Percentiles rank a stretch among this genome's conserved stretches.
These are phyloP conservation scores for Selaginella moellendorffii DNA, from an alignment of 75 land plant genomes.

Conservation along the genomic window DNA sequence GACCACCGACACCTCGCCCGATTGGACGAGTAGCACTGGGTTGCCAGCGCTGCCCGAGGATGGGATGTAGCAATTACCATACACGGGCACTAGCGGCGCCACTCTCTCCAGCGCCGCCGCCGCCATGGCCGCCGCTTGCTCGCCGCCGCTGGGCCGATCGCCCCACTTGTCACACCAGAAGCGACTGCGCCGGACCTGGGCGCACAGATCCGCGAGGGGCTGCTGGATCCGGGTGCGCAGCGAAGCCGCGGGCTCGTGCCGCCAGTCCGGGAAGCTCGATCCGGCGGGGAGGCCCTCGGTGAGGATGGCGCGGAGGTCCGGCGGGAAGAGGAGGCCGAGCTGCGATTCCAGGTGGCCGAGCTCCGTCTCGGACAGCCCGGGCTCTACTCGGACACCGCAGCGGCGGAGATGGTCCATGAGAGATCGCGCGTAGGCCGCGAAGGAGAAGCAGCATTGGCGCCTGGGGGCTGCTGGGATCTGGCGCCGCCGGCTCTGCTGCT, in stretches of 20 bases:
- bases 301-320: slow-evolving; percentile 58
- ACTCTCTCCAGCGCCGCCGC: slow-evolving; percentile 11
- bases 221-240: slow-evolving; percentile 21
- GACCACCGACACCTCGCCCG: slow-evolving; percentile 18
- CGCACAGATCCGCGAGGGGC: slow-evolving; percentile 18
- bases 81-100: slow-evolving; percentile 44
- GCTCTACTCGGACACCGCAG: slow-evolving; percentile 24
- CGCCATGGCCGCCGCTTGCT: slow-evolving; percentile 17
- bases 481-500: too few relatives aligned
- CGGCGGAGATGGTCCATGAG: slow-evolving; percentile 30
- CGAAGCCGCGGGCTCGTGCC: slow-evolving; percentile 28
- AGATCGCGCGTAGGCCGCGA: slow-evolving; percentile 49
- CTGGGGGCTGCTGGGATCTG: too few relatives aligned
- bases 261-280: slow-evolving; percentile 58
- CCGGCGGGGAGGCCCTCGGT: slow-evolving; percentile 51
- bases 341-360: slow-evolving; percentile 27
- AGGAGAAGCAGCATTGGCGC: slow-evolving; percentile 34
- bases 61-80: slow-evolving; percentile 40
- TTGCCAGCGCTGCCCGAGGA: slow-evolving; percentile 32
- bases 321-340: slow-evolving; percentile 45
- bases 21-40: slow-evolving; percentile 40
- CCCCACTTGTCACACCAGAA: slow-evolving; percentile 50
- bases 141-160: slow-evolving; percentile 7
- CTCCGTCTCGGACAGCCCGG: slow-evolving; percentile 47
- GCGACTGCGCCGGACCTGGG: slow-evolving; percentile 11